A percentile compares a stretch with the other conserved stretches of the same genome.
Conservation (phyloP, 2,329 filamentous ascomycete genomes). For the Phoma herbarum region DNA sequence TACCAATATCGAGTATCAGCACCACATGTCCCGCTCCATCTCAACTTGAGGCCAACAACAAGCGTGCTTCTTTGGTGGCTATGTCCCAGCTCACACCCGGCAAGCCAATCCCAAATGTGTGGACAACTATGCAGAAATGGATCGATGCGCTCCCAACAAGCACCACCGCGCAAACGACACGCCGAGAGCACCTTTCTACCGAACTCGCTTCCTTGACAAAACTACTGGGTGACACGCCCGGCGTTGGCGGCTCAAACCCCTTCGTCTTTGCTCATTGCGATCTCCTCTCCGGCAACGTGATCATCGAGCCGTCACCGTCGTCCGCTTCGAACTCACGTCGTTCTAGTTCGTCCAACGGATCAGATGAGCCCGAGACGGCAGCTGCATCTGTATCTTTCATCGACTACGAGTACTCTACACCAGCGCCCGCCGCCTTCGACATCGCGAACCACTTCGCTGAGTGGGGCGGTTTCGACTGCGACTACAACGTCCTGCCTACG, state of each 20-base stretch:
- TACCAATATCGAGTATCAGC: constrained; percentile 64
- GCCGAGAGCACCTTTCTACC: constrained; percentile 73
- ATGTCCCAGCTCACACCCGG: constrained; percentile 62
- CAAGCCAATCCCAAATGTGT: constrained; percentile 83
- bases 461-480: constrained; percentile 97
- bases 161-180: constrained; percentile 73
- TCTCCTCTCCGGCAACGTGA: constrained; percentile 94
- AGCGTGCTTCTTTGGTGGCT: constrained; percentile 49
- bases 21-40: constrained; percentile 49
- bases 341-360: constrained; percentile 44
- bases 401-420: constrained; percentile 97
- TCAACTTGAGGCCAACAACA: constrained; percentile 43
- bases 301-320: constrained; percentile 69
- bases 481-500: constrained; percentile 84
- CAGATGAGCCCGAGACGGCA: constrained; percentile 41
- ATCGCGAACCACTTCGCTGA: constrained; percentile 98
- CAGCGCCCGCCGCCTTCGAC: constrained; percentile 93
- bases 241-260: constrained; percentile 73
- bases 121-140: constrained; percentile 97
- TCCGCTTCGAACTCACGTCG: constrained; percentile 46
- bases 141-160: constrained; percentile 80
- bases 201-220: constrained; percentile 76
- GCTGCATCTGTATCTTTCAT: constrained; percentile 71
- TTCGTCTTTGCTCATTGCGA: constrained; percentile 96
- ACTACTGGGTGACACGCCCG: constrained; percentile 77